Evolutionary conservation across 345 rosid species (phyloP).

Genomic region (Theobroma cacao): DNA sequence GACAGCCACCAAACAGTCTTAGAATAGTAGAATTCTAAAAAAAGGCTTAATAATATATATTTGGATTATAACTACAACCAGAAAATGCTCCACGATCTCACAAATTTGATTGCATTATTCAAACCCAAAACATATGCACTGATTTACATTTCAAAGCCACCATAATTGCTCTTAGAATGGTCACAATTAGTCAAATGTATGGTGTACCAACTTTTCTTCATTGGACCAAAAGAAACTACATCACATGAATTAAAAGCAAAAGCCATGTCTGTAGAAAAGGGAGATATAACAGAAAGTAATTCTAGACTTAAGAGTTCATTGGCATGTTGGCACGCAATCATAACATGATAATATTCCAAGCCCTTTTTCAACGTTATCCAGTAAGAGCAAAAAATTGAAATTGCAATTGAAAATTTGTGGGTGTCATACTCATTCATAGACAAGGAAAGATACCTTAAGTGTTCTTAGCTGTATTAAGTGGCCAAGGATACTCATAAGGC

Average conservation of each 20-base stretch:
- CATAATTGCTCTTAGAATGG: neutral
- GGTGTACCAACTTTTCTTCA: constrained; percentile 1
- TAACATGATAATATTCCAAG: neutral
- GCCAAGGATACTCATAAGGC: constrained; percentile 87
- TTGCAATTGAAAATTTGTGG: neutral
- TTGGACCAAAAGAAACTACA: neutral
- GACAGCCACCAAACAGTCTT: constrained; percentile 6
- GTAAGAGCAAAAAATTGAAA: neutral
- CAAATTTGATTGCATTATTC: neutral
- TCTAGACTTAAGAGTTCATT: neutral
- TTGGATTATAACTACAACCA: neutral
- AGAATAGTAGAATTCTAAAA: neutral
- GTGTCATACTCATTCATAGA: neutral
- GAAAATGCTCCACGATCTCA: neutral
- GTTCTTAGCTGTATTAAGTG: constrained; percentile 89
- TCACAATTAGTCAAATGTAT: neutral
- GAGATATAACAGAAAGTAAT: constrained; percentile 1
- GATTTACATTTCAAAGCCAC: neutral
- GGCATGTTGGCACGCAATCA: constrained; percentile 1
- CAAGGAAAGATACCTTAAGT: constrained; percentile 61
- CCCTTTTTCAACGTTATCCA: neutral
- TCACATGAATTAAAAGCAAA: constrained; percentile 9
- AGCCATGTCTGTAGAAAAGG: neutral
- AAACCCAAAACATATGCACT: constrained; percentile 1
- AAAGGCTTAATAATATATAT: neutral